Percentiles rank a stretch among this genome's conserved stretches.
phyloP scores from a whole-genome alignment of 2,329 filamentous ascomycete species.

The Colletotrichum abscissum region DNA sequence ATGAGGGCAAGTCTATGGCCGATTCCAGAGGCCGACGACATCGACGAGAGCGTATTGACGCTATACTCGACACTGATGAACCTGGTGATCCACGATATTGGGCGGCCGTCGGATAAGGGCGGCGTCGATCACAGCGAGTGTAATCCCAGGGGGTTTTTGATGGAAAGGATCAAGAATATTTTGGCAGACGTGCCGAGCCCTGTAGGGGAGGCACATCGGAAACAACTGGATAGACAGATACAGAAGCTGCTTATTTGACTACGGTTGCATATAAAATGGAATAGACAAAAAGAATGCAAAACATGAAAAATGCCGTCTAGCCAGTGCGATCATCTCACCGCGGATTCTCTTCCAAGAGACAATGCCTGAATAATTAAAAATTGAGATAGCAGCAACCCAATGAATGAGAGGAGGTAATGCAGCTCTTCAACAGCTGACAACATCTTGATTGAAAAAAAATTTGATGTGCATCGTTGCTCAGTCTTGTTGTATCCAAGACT shows the following conservation, averaged over 20 bases:
- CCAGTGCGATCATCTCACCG: no score
- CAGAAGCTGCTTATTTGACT: conserved; percentile 21
- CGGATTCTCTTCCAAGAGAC: no score
- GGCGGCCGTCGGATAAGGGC: conserved; percentile 24
- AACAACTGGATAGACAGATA: conserved; percentile 32
- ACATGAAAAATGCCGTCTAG: no score
- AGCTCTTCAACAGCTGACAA: no score
- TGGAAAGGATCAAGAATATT: conserved; percentile 37
- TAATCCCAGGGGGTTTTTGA: conserved; percentile 38
- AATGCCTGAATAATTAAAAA: no score
- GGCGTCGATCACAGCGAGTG: conserved; percentile 38
- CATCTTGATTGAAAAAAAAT: no score
- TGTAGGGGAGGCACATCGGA: conserved; percentile 14
- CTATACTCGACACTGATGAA: conserved; percentile 40
- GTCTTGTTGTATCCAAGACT: no score
- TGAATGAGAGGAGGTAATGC: no score
- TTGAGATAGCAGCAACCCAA: no score
- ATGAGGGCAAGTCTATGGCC: conserved; percentile 47
- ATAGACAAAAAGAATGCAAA: not conserved
- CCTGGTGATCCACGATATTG: conserved; percentile 43
- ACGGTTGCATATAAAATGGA: not conserved
- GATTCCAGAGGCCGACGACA: conserved; percentile 39
- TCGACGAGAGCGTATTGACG: conserved; percentile 40
- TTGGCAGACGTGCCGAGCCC: conserved; percentile 37
- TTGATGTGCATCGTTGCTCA: no score